phyloP scores from a whole-genome alignment of 1,284 basidiomycete species.

The Irpex sp. region DNA sequence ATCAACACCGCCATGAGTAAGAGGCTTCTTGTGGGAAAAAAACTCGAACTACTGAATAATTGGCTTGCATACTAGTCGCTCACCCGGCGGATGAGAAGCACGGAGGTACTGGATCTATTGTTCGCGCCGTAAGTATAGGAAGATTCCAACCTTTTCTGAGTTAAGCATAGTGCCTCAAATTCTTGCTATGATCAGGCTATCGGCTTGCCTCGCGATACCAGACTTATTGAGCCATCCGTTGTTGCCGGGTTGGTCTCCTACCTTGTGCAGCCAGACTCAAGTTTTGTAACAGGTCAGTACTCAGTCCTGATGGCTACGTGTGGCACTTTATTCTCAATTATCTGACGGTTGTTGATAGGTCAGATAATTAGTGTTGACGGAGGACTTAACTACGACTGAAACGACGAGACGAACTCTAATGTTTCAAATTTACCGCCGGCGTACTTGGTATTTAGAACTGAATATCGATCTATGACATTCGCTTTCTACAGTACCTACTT shows the following conservation, averaged over 20 bases:
- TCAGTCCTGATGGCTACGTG: no score
- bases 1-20: conserved; percentile 17
- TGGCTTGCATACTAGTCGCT: neutral
- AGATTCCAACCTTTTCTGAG: no score
- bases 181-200: neutral
- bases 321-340: neutral
- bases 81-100: neutral
- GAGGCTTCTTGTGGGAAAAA: neutral
- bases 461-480: no score
- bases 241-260: conserved; percentile 15
- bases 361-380: neutral
- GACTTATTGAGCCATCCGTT: conserved; percentile 4
- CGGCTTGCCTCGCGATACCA: neutral
- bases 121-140: conserved; percentile 1
- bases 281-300: conserved; percentile 12
- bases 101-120: conserved; percentile 2
- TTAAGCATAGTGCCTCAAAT: no score
- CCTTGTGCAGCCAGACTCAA: conserved; percentile 12
- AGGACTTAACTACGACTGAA: neutral
- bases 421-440: no score
- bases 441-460: no score
- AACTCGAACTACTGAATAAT: neutral
- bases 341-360: neutral
- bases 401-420: no score
- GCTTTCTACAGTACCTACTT: no score